Percentiles rank a stretch among this genome's conserved stretches.
phyloP scores from a whole-genome alignment of 805 yeast species.

The Pichia heedii region DNA sequence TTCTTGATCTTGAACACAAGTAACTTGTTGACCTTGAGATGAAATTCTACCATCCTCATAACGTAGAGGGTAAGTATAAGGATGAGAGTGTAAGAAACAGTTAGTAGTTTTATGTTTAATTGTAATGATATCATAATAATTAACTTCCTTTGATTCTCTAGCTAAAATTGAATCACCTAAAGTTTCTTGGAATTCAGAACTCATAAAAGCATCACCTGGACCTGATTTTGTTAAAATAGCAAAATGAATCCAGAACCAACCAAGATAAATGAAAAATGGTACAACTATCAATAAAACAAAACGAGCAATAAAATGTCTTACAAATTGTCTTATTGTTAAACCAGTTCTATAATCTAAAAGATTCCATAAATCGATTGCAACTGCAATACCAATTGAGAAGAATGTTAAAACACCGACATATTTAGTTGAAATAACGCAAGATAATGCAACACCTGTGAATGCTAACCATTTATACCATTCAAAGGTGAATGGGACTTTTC shows the following conservation, averaged over 20 bases:
- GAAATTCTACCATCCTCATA: constrained; percentile 95
- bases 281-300: constrained; percentile 59
- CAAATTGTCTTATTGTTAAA: constrained; percentile 44
- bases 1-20: constrained; percentile 54
- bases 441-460: constrained; percentile 75
- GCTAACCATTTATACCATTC: constrained; percentile 86
- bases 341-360: constrained; percentile 67
- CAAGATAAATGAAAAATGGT: constrained; percentile 75
- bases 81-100: constrained; percentile 78
- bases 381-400: constrained; percentile 80
- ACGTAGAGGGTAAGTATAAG: constrained; percentile 69
- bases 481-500: constrained; percentile 53
- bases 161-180: constrained; percentile 76
- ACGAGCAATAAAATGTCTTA: constrained; percentile 69
- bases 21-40: constrained; percentile 91
- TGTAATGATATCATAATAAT: constrained; percentile 70
- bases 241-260: constrained; percentile 92
- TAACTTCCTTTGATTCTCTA: constrained; percentile 56
- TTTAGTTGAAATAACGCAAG: constrained; percentile 90
- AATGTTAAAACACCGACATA: constrained; percentile 94
- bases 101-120: constrained; percentile 73
- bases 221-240: constrained; percentile 77
- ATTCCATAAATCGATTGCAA: constrained; percentile 79
- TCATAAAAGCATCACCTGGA: constrained; percentile 93
- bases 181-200: constrained; percentile 91